Evolutionary conservation across 169 alveolate genomes (phyloP).

Genomic region (Cryptosporidium xiaoi): DNA sequence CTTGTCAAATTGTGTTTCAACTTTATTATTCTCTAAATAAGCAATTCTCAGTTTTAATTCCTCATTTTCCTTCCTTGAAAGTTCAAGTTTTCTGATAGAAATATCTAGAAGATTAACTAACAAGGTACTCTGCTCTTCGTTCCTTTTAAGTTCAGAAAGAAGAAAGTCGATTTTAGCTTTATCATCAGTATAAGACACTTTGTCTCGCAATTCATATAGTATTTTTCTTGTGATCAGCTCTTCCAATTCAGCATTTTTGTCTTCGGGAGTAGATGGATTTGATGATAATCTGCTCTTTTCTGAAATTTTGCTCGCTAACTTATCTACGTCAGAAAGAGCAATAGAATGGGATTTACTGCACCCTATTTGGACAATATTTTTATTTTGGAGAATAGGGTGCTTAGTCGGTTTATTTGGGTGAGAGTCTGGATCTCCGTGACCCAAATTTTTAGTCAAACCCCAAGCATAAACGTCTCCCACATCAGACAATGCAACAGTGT

Average conservation of each 20-base stretch:
- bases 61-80: conserved; percentile 43
- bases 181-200: background rate
- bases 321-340: conserved; percentile 58
- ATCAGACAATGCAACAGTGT: conserved; percentile 71
- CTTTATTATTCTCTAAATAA: no score
- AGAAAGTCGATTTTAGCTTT: conserved; percentile 41
- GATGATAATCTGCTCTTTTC: background rate
- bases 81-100: conserved; percentile 48
- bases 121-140: conserved; percentile 38
- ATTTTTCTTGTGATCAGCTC: conserved; percentile 18
- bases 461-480: conserved; percentile 70
- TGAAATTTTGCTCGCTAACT: conserved; percentile 4
- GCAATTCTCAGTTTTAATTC: conserved; percentile 4
- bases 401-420: conserved; percentile 65
- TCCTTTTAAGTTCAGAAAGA: conserved; percentile 17
- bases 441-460: conserved; percentile 64
- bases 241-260: background rate
- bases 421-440: conserved; percentile 42
- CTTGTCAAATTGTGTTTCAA: no score
- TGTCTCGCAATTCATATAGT: conserved; percentile 12
- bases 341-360: conserved; percentile 59
- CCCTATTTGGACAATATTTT: conserved; percentile 56
- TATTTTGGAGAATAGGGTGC: conserved; percentile 57
- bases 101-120: conserved; percentile 31
- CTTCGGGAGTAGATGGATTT: background rate